phyloP scores from a whole-genome alignment of 2,329 filamentous ascomycete species.

The Akanthomyces uredinophilus region DNA sequence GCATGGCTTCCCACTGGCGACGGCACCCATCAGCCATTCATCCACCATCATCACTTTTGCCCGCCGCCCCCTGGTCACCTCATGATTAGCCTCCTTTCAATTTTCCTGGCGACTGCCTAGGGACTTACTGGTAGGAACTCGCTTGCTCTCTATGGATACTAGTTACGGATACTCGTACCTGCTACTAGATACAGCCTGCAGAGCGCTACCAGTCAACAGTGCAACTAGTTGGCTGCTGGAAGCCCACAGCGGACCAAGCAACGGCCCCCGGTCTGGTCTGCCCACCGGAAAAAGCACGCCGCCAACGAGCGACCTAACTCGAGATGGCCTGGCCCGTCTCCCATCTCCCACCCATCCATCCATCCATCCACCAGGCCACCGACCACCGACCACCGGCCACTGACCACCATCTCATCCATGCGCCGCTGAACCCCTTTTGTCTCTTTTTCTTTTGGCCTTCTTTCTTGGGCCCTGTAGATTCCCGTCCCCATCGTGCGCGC shows the following conservation, averaged over 20 bases:
- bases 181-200: no score
- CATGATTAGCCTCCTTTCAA: not conserved
- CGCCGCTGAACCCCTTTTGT: constrained; percentile 12
- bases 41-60: not conserved
- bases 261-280: not conserved
- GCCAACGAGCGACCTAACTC: no score
- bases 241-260: not conserved
- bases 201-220: no score
- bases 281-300: not conserved
- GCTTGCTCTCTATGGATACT: not conserved
- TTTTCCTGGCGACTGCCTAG: not conserved
- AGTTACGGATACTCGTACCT: not conserved
- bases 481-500: constrained; percentile 3
- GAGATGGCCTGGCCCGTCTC: no score
- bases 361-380: no score
- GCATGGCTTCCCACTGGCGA: no score
- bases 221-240: not conserved
- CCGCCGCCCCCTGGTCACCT: not conserved
- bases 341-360: not conserved
- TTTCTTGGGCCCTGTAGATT: constrained; percentile 1
- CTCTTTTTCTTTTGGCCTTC: not conserved
- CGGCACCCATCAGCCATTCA: not conserved
- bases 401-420: constrained; percentile 3
- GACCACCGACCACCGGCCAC: not conserved
- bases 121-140: no score